These are phyloP conservation scores for Epicoccum sorghinum DNA, from an alignment of 2,329 filamentous ascomycete genomes.

Conservation along the genomic window DNA sequence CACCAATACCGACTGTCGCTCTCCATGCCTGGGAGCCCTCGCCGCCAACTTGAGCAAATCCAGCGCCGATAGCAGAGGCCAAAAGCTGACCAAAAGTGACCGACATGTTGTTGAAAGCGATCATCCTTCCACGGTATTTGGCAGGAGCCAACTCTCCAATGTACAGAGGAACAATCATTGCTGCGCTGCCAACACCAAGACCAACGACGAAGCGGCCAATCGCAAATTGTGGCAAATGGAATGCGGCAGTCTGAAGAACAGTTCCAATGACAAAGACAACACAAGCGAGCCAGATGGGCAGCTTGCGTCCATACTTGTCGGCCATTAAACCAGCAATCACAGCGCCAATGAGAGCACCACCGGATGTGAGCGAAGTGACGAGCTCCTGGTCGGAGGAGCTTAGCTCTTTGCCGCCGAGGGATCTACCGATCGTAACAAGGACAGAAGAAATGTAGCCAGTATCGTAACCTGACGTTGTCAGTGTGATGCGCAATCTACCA, in stretches of 20 bases:
- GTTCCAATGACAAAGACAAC: constrained; percentile 39
- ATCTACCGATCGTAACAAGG: constrained; percentile 45
- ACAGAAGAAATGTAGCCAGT: constrained; percentile 49
- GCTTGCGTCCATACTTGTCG: constrained; percentile 42
- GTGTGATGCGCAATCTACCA: not conserved
- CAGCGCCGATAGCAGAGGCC: constrained; percentile 41
- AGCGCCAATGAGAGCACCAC: constrained; percentile 47
- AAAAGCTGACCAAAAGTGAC: constrained; percentile 42
- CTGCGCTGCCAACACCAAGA: constrained; percentile 39
- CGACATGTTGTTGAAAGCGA: constrained; percentile 35
- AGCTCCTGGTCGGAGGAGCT: constrained; percentile 46
- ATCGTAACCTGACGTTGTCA: constrained; percentile 36
- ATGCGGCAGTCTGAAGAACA: constrained; percentile 37
- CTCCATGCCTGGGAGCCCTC: constrained; percentile 41
- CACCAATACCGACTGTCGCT: constrained; percentile 47
- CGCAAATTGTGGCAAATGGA: constrained; percentile 33
- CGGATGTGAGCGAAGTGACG: constrained; percentile 48
- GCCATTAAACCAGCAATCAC: constrained; percentile 47
- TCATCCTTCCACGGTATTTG: constrained; percentile 45
- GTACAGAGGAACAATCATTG: constrained; percentile 41
- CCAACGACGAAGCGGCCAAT: constrained; percentile 40
- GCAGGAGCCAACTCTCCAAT: constrained; percentile 39
- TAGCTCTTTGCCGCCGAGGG: constrained; percentile 36
- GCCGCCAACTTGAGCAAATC: constrained; percentile 45
- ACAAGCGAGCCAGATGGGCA: constrained; percentile 37